Evolutionary conservation across 768 basidiomycete species (phyloP).

Genomic region (Udeniomyces megalosporus): DNA sequence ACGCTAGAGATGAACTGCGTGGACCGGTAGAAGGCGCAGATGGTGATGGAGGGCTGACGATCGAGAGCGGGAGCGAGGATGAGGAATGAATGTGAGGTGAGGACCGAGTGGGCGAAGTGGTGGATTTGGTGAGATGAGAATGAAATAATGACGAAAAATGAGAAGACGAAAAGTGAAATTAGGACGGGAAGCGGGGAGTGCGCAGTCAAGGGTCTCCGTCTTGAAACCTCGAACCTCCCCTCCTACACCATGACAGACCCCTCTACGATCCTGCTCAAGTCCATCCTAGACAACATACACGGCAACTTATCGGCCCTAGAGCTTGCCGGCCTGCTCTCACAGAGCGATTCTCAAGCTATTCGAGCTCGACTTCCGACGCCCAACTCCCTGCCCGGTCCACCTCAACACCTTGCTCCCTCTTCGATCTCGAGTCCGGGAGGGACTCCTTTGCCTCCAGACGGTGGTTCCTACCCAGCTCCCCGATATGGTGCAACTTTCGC

Average conservation of each 20-base stretch:
- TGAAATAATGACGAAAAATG: too few relatives aligned
- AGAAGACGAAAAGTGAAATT: too few relatives aligned
- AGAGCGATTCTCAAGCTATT: neutral
- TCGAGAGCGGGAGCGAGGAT: constrained; percentile 22
- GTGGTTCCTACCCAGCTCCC: too few relatives aligned
- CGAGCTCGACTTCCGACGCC: neutral
- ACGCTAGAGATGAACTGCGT: constrained; percentile 31
- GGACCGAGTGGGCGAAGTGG: too few relatives aligned
- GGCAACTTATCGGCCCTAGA: neutral
- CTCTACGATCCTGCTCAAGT: neutral
- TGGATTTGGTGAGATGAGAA: too few relatives aligned
- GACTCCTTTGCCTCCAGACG: neutral
- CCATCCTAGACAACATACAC: neutral
- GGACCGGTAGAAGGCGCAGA: constrained; percentile 22
- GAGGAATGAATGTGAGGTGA: too few relatives aligned
- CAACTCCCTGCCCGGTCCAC: neutral
- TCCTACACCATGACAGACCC: too few relatives aligned
- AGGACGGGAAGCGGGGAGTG: too few relatives aligned
- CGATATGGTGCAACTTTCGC: too few relatives aligned
- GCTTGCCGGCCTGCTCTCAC: neutral
- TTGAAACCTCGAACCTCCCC: too few relatives aligned
- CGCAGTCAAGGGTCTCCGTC: too few relatives aligned
- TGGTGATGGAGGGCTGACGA: constrained; percentile 23
- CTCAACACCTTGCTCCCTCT: neutral
- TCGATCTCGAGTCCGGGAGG: neutral